Conservation (phyloP, 164 flowering plant species). For the Magnolia kwangsiensis region DNA sequence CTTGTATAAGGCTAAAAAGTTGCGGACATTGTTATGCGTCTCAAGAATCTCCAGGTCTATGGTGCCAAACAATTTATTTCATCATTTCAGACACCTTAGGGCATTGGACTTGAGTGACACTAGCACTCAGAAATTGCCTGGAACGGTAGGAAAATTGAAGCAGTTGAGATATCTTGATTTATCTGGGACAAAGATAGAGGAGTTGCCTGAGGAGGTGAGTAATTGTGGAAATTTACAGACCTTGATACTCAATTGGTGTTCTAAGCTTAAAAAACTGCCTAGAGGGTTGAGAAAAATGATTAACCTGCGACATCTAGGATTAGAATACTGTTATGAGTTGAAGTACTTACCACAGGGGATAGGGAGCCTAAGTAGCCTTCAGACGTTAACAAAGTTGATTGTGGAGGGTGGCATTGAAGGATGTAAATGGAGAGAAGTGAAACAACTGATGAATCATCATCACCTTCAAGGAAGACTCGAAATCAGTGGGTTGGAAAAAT, state of each 20-base stretch:
- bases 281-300: conserved; percentile 2
- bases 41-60: rapidly evolving
- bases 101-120: neutral
- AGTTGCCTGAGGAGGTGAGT: neutral
- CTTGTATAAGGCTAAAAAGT: neutral
- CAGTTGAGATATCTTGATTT: too few relatives aligned
- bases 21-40: neutral
- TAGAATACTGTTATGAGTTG: neutral
- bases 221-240: conserved; percentile 9
- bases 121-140: neutral
- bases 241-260: neutral
- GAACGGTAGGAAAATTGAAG: too few relatives aligned
- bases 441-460: conserved; percentile 4
- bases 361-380: conserved; percentile 1
- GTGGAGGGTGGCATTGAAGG: neutral
- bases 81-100: neutral
- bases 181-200: too few relatives aligned
- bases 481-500: neutral
- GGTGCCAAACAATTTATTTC: neutral
- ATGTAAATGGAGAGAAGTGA: conserved; percentile 8
- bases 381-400: conserved; percentile 2
- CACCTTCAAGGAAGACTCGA: neutral
- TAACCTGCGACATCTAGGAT: conserved; percentile 12
- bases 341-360: neutral
- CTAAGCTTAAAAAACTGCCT: neutral